Evolutionary conservation across 2,329 filamentous ascomycete genomes (phyloP).

Genomic region (Fusarium transvaalense): DNA sequence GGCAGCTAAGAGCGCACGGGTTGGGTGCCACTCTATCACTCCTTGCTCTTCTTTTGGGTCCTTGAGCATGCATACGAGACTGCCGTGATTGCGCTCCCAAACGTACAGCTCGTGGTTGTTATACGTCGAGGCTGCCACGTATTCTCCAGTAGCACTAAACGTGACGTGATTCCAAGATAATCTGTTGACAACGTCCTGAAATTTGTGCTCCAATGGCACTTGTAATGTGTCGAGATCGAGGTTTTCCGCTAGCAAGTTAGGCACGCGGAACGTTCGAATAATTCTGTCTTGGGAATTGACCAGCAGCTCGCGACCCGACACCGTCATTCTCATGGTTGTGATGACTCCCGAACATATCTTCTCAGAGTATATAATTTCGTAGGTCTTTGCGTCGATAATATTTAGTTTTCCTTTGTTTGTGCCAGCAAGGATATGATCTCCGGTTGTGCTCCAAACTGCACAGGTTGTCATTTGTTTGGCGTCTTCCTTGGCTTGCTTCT

Average conservation of each 20-base stretch:
- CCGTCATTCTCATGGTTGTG: conserved; percentile 84
- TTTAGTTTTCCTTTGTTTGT: conserved; percentile 98
- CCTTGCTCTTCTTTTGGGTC: conserved; percentile 97
- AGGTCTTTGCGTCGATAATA: conserved; percentile 86
- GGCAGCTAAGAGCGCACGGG: conserved; percentile 86
- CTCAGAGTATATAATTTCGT: conserved; percentile 87
- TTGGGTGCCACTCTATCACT: conserved; percentile 97
- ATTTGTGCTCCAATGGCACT: conserved; percentile 95
- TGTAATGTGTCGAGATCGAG: conserved; percentile 88
- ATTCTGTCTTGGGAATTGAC: conserved; percentile 96
- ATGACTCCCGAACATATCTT: conserved; percentile 90
- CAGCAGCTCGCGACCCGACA: conserved; percentile 86
- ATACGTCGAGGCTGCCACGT: conserved; percentile 94
- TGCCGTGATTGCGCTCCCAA: conserved; percentile 94
- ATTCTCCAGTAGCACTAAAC: conserved; percentile 93
- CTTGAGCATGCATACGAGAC: conserved; percentile 95
- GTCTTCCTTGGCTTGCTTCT: conserved; percentile 91
- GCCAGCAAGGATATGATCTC: conserved; percentile 89
- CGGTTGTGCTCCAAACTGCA: conserved; percentile 86
- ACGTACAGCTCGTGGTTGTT: conserved; percentile 99
- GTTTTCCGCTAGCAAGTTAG: conserved; percentile 76
- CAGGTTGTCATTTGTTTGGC: conserved; percentile 96
- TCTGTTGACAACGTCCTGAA: conserved; percentile 96
- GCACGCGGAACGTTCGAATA: conserved; percentile 91
- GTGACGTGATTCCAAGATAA: conserved; percentile 97